Conservation (phyloP, 805 yeast genomes). For the Zygoascus biomembranicola region DNA sequence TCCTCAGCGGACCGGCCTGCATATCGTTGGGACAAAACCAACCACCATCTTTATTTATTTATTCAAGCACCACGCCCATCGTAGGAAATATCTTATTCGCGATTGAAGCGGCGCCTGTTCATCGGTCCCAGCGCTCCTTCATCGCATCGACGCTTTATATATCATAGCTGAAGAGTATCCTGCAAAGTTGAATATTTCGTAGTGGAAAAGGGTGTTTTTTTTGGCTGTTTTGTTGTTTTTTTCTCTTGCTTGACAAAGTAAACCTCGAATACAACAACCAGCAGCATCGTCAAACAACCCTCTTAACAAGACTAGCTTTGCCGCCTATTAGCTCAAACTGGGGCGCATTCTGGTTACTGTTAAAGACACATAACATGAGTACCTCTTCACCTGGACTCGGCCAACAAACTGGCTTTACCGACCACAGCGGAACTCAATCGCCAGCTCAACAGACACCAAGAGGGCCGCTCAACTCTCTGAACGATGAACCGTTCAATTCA, state of each 20-base stretch:
- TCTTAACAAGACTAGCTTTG: too few relatives aligned
- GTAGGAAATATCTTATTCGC: neutral
- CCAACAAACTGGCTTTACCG: neutral
- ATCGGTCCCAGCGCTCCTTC: neutral
- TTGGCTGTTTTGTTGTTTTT: too few relatives aligned
- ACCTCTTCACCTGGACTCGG: constrained; percentile 2
- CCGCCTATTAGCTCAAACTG: too few relatives aligned
- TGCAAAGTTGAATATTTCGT: too few relatives aligned
- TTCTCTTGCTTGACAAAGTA: too few relatives aligned
- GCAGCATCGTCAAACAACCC: too few relatives aligned
- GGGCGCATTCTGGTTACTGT: too few relatives aligned
- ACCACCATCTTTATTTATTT: neutral
- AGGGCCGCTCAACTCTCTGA: neutral
- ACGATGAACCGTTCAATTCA: neutral
- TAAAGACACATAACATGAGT: neutral
- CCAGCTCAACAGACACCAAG: neutral
- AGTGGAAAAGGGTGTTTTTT: too few relatives aligned
- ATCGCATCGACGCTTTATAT: neutral
- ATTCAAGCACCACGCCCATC: neutral
- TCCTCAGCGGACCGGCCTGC: too few relatives aligned
- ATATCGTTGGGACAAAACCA: neutral
- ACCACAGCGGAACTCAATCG: neutral
- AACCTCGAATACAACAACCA: too few relatives aligned
- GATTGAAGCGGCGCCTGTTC: neutral
- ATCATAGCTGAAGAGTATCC: too few relatives aligned